Evolutionary conservation across 2,329 filamentous ascomycete genomes (phyloP).

Genomic region (Talaromyces sp.): DNA sequence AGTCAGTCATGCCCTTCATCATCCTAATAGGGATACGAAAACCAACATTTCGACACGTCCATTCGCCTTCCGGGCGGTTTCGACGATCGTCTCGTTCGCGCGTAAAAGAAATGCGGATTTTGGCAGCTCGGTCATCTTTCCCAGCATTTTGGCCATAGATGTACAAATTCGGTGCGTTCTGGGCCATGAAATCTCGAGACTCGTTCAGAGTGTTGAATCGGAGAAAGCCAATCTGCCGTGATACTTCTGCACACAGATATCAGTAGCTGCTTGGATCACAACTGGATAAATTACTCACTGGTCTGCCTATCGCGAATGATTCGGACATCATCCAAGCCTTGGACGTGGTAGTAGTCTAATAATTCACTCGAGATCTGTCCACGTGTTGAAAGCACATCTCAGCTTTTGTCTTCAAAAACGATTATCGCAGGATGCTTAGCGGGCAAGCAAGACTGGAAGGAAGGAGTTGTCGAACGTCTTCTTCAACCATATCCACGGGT

Average conservation of each 20-base stretch:
- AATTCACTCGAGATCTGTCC: slow-evolving; percentile 55
- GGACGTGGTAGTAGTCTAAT: slow-evolving; percentile 47
- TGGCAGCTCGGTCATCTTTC: slow-evolving; percentile 37
- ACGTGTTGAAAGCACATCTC: slow-evolving; percentile 35
- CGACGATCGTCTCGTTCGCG: slow-evolving; percentile 50
- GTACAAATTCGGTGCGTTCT: slow-evolving; percentile 47
- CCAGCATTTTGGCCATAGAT: slow-evolving; percentile 43
- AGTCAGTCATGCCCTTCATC: not conserved
- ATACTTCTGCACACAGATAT: slow-evolving; percentile 40
- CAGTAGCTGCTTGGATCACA: slow-evolving; percentile 6
- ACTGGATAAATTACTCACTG: slow-evolving; percentile 35
- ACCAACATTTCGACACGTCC: slow-evolving; percentile 52
- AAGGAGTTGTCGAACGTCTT: slow-evolving; percentile 45
- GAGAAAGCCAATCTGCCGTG: slow-evolving; percentile 54
- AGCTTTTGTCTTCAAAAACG: slow-evolving; percentile 31
- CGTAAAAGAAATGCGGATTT: slow-evolving; percentile 50
- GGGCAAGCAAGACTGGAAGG: slow-evolving; percentile 18
- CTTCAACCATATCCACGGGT: slow-evolving; percentile 46
- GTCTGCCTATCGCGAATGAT: slow-evolving; percentile 57
- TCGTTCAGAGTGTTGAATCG: slow-evolving; percentile 48
- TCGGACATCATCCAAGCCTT: slow-evolving; percentile 53
- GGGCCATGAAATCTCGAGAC: slow-evolving; percentile 51
- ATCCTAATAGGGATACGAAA: not conserved
- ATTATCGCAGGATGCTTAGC: slow-evolving; percentile 9
- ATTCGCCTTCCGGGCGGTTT: slow-evolving; percentile 49